phyloP scores from a whole-genome alignment of 2,329 filamentous ascomycete genomes.

The Onygena corvina region DNA sequence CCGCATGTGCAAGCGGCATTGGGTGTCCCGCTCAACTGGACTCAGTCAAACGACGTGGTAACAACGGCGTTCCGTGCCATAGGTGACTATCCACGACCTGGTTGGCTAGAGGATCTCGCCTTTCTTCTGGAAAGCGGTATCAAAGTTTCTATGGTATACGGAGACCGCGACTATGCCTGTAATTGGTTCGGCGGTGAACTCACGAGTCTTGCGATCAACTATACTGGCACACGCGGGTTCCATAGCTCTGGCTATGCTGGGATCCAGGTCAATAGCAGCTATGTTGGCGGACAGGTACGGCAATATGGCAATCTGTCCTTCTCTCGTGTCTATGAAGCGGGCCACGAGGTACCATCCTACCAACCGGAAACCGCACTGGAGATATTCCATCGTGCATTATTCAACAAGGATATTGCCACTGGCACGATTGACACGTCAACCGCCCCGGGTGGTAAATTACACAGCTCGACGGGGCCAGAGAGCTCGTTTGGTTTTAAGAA shows the following conservation, averaged over 20 bases:
- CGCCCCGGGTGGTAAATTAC: neutral
- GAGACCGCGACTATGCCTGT: conserved; percentile 43
- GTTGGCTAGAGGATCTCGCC: conserved; percentile 22
- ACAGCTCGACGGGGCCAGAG: neutral
- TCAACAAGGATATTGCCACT: conserved; percentile 26
- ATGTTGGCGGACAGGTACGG: conserved; percentile 37
- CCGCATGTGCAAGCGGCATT: conserved; percentile 41
- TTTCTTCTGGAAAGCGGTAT: conserved; percentile 41
- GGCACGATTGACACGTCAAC: conserved; percentile 15
- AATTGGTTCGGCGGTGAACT: conserved; percentile 48
- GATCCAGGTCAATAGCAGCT: conserved; percentile 29
- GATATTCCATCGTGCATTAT: conserved; percentile 28
- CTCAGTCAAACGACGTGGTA: conserved; percentile 42
- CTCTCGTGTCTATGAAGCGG: conserved; percentile 37
- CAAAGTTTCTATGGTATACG: conserved; percentile 41
- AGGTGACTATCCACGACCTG: neutral
- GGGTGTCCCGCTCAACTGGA: conserved; percentile 45
- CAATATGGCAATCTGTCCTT: conserved; percentile 41
- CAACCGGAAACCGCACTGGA: conserved; percentile 29
- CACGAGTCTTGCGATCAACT: conserved; percentile 40
- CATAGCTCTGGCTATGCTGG: conserved; percentile 39
- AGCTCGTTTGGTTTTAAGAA: neutral
- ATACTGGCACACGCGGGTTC: conserved; percentile 36
- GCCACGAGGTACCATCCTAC: conserved; percentile 30
- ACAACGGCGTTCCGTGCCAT: conserved; percentile 1